Conservation (phyloP, 768 basidiomycete genomes). For the Hydnomerulius pinastri region DNA sequence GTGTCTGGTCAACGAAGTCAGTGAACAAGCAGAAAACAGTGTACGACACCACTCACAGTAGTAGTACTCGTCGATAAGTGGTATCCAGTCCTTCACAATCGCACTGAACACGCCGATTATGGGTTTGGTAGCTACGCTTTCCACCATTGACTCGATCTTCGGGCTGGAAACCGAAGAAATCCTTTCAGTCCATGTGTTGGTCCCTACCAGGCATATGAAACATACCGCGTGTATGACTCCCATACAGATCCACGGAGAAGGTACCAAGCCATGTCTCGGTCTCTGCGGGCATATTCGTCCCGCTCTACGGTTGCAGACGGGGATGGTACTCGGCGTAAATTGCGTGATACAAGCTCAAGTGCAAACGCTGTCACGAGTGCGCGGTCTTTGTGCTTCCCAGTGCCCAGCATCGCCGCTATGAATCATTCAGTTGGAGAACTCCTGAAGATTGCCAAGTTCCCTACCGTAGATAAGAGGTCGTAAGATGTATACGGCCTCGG, state of each 20-base stretch:
- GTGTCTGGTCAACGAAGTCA: constrained; percentile 35
- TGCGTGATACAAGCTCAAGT: constrained; percentile 75
- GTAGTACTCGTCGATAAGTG: constrained; percentile 86
- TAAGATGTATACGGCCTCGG: constrained; percentile 70
- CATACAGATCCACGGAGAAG: constrained; percentile 86
- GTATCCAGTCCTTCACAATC: constrained; percentile 83
- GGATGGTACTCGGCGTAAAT: constrained; percentile 67
- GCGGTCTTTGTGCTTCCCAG: constrained; percentile 40
- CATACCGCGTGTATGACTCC: constrained; percentile 73
- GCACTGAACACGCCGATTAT: constrained; percentile 69
- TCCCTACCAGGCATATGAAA: constrained; percentile 6
- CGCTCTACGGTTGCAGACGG: constrained; percentile 66
- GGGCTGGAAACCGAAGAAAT: constrained; percentile 54
- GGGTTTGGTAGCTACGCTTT: constrained; percentile 55
- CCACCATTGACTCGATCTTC: constrained; percentile 67
- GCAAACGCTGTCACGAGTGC: constrained; percentile 65
- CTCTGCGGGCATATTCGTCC: constrained; percentile 78
- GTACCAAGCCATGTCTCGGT: constrained; percentile 83
- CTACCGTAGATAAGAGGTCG: constrained; percentile 79
- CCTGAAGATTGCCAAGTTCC: constrained; percentile 19
- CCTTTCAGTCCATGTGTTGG: not conserved
- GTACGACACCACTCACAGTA: constrained; percentile 63
- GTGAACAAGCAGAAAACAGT: not conserved
- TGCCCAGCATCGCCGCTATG: constrained; percentile 26
- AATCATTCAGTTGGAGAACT: constrained; percentile 1